phyloP scores from a whole-genome alignment of 1,139 yeast genomes.

The Suhomyces atakaporum region DNA sequence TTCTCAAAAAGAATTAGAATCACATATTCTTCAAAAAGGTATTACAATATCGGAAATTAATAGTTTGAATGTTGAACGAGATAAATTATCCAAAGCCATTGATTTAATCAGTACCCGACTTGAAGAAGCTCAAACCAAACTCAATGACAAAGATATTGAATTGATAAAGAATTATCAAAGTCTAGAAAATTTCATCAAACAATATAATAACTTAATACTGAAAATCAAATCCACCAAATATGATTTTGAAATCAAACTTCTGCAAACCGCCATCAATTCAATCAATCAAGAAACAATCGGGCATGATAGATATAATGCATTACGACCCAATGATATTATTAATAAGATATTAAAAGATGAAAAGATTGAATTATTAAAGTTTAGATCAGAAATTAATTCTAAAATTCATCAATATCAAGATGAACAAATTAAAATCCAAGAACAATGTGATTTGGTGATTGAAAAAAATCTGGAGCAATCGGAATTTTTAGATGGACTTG shows the following conservation, averaged over 20 bases:
- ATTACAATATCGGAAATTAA: constrained; percentile 65
- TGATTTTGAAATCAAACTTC: constrained; percentile 31
- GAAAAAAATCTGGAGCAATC: constrained; percentile 59
- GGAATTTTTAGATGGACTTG: constrained; percentile 60
- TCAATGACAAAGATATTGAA: constrained; percentile 49
- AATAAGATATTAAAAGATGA: constrained; percentile 38
- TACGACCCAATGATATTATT: constrained; percentile 34
- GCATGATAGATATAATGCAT: constrained; percentile 14
- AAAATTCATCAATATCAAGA: constrained; percentile 59
- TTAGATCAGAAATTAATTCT: constrained; percentile 50
- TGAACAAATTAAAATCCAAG: constrained; percentile 60
- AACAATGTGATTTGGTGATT: constrained; percentile 54
- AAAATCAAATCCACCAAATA: constrained; percentile 35
- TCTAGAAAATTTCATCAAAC: constrained; percentile 52
- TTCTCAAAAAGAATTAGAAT: constrained; percentile 50
- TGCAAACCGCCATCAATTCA: constrained; percentile 5
- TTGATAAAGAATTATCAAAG: constrained; percentile 52
- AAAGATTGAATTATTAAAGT: constrained; percentile 43
- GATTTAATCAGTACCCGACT: constrained; percentile 50
- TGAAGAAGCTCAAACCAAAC: constrained; percentile 35
- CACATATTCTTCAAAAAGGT: constrained; percentile 54
- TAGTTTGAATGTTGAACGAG: constrained; percentile 60
- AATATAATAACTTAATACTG: constrained; percentile 57
- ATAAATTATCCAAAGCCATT: constrained; percentile 55
- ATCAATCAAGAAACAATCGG: constrained; percentile 16